These are phyloP conservation scores for Pterocarpus macrocarpus DNA, from an alignment of 306 rosid genomes.

Conservation along the genomic window DNA sequence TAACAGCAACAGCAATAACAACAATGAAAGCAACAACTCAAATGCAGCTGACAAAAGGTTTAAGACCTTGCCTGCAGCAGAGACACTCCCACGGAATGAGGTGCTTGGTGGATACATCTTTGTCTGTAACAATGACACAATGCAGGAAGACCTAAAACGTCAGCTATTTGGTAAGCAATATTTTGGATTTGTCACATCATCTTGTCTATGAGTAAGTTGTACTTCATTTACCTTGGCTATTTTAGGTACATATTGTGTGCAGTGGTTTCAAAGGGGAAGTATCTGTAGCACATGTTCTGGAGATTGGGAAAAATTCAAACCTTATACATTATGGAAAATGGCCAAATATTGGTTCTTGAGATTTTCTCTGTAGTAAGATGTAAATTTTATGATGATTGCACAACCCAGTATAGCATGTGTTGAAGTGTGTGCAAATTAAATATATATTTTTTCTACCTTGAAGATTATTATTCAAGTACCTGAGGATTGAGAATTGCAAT, in stretches of 20 bases:
- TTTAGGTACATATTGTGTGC: not conserved
- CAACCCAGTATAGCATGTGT: not conserved
- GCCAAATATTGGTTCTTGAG: not conserved
- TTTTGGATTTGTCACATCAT: not conserved
- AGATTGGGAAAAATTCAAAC: not conserved
- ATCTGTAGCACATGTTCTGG: too few relatives aligned
- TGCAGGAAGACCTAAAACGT: conserved; percentile 98
- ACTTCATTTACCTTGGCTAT: not conserved
- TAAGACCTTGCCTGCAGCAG: conserved; percentile 97
- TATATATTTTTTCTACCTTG: not conserved
- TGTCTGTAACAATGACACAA: conserved; percentile 97
- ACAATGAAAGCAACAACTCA: conserved; percentile 55
- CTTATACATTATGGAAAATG: too few relatives aligned
- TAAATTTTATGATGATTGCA: not conserved
- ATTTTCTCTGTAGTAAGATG: not conserved
- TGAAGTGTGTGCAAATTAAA: conserved; percentile 8
- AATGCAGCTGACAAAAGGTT: conserved; percentile 89
- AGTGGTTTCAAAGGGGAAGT: not conserved
- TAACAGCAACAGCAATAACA: conserved; percentile 55
- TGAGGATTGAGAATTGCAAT: conserved; percentile 37
- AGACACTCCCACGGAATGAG: conserved; percentile 96
- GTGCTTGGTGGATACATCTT: conserved; percentile 99
- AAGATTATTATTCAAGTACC: conserved; percentile 15
- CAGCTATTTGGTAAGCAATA: conserved; percentile 82
- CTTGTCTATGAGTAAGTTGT: not conserved